Conservation (phyloP, 176 grass and related monocot genomes). For the Zoysia japonica region DNA sequence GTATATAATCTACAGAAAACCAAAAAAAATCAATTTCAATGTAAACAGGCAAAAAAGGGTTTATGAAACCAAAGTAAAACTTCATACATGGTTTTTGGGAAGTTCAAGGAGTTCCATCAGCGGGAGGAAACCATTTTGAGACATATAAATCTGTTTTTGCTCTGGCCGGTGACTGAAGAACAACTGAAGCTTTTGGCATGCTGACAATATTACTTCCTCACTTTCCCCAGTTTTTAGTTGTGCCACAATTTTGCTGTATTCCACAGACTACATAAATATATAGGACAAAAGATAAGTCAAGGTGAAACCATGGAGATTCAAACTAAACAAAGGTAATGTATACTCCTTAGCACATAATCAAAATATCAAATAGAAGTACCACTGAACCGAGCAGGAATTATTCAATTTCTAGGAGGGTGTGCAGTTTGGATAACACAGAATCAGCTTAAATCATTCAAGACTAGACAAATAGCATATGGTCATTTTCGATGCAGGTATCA, state of each 20-base stretch:
- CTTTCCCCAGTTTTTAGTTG: conserved; percentile 79
- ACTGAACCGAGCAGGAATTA: neutral
- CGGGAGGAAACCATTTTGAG: conserved; percentile 89
- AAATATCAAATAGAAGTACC: conserved; percentile 7
- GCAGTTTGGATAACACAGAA: neutral
- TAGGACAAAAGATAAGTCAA: conserved; percentile 10
- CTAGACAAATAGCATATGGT: neutral
- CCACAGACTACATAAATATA: conserved; percentile 70
- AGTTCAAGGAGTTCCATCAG: conserved; percentile 94
- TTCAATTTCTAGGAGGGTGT: neutral
- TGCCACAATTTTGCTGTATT: conserved; percentile 96
- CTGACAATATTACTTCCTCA: conserved; percentile 88
- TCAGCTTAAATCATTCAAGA: neutral
- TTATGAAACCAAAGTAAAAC: conserved; percentile 30
- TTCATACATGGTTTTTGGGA: conserved; percentile 84
- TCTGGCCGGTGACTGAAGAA: conserved; percentile 81
- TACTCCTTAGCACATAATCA: neutral
- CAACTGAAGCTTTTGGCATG: conserved; percentile 81
- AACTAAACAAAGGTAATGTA: conserved; percentile 6
- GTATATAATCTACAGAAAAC: conserved; percentile 64
- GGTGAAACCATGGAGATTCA: conserved; percentile 17
- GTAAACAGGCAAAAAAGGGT: conserved; percentile 28
- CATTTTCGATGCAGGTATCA: neutral
- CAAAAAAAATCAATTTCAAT: conserved; percentile 24
- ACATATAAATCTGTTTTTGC: conserved; percentile 89